These are phyloP conservation scores for Bacterosira constricta DNA, from an alignment of 108 stramenopile species.

Conservation along the genomic window DNA sequence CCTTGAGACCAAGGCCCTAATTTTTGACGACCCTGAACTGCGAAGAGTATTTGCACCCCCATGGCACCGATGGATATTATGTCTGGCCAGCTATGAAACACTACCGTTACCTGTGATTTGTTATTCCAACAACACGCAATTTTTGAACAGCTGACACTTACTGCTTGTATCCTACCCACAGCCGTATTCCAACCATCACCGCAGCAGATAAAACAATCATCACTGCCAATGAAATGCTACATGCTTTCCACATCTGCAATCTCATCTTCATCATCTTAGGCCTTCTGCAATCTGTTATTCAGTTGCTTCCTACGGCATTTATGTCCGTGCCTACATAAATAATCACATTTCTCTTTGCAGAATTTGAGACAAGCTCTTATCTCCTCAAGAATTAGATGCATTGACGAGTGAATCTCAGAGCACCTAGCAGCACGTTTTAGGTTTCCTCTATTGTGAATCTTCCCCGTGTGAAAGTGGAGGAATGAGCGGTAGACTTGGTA, in stretches of 20 bases:
- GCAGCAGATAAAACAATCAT: neutral
- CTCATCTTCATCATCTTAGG: too few relatives aligned
- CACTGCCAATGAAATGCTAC: neutral
- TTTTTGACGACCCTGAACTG: constrained; percentile 21
- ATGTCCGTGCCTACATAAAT: too few relatives aligned
- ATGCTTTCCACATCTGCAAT: neutral
- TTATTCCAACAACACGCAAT: constrained; percentile 17
- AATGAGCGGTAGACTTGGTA: too few relatives aligned
- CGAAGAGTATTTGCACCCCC: constrained; percentile 29
- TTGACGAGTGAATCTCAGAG: too few relatives aligned
- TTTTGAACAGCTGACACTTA: constrained; percentile 33
- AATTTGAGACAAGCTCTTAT: too few relatives aligned
- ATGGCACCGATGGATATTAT: constrained; percentile 36
- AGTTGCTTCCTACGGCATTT: too few relatives aligned
- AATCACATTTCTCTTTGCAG: too few relatives aligned
- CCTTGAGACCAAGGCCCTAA: neutral
- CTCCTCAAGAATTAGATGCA: too few relatives aligned
- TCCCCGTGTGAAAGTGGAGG: too few relatives aligned
- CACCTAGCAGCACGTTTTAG: too few relatives aligned
- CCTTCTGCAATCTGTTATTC: too few relatives aligned
- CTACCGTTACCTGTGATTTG: constrained; percentile 39
- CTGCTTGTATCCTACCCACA: neutral
- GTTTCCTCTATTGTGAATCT: too few relatives aligned
- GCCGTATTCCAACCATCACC: neutral
- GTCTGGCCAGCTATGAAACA: constrained; percentile 29